Evolutionary conservation across 225 moss, liverwort and hornwort genomes (phyloP), one percentile per base, ranked within the genome.

Genomic region (Bryum argenteum): DNA sequence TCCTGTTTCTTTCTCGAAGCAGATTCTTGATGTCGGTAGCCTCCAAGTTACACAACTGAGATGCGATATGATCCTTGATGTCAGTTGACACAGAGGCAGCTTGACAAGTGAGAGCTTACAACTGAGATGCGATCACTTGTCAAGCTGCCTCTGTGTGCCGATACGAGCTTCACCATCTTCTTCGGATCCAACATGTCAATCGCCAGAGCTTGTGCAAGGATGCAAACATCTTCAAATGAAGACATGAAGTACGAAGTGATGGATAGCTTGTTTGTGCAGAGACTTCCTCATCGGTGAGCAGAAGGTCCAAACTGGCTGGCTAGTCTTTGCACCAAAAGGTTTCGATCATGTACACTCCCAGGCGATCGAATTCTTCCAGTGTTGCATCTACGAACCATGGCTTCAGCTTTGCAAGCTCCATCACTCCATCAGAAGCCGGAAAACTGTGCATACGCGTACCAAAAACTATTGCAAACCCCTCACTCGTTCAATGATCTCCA

Each of bases 111-210:
- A n/a, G n/a, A n/a, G n/a, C n/a, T n/a, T n/a, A n/a, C n/a, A n/a
- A n/a, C n/a, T n/a, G n/a, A n/a, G n/a, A 6, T 41, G 37, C 60
- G 58, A 14, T 61, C 16, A 59, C 63, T 64, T 55, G 24, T 10
- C 53, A 51, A 50, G 2, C 45, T 28, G 7, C 22, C 13, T 3
- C 20, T 38, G 6, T 1, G 10, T 1, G 60, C 33, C 54, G 23
- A 63, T 21, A 67, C 62, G 12, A 58, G 33, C 33, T 33, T 15
- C 43, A 82, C 19, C 75, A 82, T 20, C 56, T 37, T 71, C 66
- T 56, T 67, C 0, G 67, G 67, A 22, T 75, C 60, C 10, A 77
- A 10, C 8, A 10, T 24, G 44, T 72, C 58, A 1, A 53, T 51
- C 3, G 14, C 10, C 1, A 70, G 5, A 11, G 22, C 41, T 58